Base-by-base conservation (phyloP, 208 protist genomes). In the Hexamita inflata region DNA sequence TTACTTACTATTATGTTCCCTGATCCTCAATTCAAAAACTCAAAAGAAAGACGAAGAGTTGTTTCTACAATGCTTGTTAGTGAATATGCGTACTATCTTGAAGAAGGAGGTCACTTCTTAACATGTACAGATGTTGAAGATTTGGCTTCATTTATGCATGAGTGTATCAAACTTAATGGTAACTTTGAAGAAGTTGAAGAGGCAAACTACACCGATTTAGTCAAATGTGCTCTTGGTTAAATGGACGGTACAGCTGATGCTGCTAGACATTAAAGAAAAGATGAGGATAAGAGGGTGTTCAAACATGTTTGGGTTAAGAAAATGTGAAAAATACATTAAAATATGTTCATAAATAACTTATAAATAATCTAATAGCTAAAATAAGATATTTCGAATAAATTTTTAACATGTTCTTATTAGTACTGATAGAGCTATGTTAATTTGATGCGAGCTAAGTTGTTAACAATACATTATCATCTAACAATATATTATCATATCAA, bases 1-100 rank as follows among this genome's bases (percentile, higher is more conserved):
- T 4, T 19, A 35, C 15, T 70, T 38, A 45, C 64, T 49, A 45
- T 70, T 38, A 70, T 70, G 64, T 70, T 70, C 42, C 32, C 64
- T 49, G 64, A 70, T 70, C 64, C 64, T 70, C 64, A 70, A 45
- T 70, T 70, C 35, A 70, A 70, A 70, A 11, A n/a, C 9, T 70
- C 9, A 70, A n/a, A 70, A 45, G 35, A n/a, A 49, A n/a, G 40
- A 38, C 9, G 64, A 49, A n/a, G 64, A 42, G 40, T 70, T 38
- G 7, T 70, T 19, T 32, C 38, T 32, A 2, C 4, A 40, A n/a
- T 2, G 7, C n/a, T 70, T 40, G 34, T n/a, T 38, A 70, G 4
- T 32, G 64, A 70, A 38, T 70, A 45, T n/a, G 9, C 9, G 28
- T 70, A 70, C 35, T 70, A 70, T 70, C n/a, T 70, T 4, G 9